These are phyloP conservation scores for Tuber borchii DNA, from an alignment of 495 filamentous ascomycete species.

Conservation along the genomic window DNA sequence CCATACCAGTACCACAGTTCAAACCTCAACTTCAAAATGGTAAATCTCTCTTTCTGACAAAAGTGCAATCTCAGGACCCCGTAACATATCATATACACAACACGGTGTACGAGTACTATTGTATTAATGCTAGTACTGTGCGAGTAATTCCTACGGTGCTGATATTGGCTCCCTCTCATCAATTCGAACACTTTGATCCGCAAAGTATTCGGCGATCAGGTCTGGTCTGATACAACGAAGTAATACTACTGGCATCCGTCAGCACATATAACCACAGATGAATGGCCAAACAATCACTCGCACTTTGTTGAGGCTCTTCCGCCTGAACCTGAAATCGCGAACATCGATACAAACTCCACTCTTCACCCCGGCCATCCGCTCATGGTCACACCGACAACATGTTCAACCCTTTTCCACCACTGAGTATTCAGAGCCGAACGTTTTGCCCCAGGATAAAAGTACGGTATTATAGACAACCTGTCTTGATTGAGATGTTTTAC, in stretches of 20 bases:
- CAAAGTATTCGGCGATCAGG: background rate
- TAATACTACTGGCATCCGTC: background rate
- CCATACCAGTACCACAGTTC: conserved; percentile 1
- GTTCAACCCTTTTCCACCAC: conserved; percentile 11
- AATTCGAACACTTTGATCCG: background rate
- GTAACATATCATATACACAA: background rate
- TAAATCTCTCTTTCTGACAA: background rate
- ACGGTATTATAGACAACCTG: conserved; percentile 2
- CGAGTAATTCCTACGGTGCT: background rate
- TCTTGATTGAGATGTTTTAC: background rate
- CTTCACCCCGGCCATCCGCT: background rate
- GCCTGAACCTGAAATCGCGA: background rate
- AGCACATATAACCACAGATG: background rate
- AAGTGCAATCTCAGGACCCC: background rate
- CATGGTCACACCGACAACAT: background rate
- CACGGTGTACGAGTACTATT: background rate
- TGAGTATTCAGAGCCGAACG: conserved; percentile 26
- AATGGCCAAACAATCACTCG: background rate
- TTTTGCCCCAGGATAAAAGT: conserved; percentile 27
- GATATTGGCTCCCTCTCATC: background rate
- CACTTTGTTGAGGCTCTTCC: background rate
- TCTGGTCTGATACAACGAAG: background rate
- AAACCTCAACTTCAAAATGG: background rate
- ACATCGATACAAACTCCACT: background rate
- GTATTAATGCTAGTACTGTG: background rate